Evolutionary conservation across 306 rosid species (phyloP).

Genomic region (Gleditsia sinensis): DNA sequence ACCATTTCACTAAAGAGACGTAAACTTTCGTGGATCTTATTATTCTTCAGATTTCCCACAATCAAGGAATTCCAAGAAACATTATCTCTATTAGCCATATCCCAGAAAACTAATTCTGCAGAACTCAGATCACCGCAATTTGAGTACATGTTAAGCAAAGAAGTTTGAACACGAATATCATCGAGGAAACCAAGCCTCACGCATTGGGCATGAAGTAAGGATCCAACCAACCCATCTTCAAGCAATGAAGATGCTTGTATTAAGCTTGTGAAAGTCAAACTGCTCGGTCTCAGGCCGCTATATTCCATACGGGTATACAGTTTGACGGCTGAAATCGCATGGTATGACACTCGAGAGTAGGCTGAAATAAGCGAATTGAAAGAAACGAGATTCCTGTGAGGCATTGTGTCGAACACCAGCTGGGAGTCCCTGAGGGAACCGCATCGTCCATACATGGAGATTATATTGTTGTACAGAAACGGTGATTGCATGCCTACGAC

Average conservation of each 20-base stretch:
- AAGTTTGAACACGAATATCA: constrained; percentile 66
- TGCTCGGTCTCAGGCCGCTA: constrained; percentile 56
- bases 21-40: constrained; percentile 46
- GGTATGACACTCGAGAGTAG: constrained; percentile 47
- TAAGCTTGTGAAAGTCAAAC: constrained; percentile 69
- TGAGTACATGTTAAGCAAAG: constrained; percentile 78
- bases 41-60: constrained; percentile 61
- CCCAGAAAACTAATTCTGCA: constrained; percentile 54
- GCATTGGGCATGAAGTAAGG: constrained; percentile 64
- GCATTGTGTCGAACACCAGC: constrained; percentile 80
- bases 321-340: constrained; percentile 47
- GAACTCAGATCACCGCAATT: constrained; percentile 61
- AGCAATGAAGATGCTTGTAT: constrained; percentile 61
- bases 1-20: constrained; percentile 49
- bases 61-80: constrained; percentile 85
- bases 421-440: constrained; percentile 53
- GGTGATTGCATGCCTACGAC: constrained; percentile 36
- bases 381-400: constrained; percentile 68
- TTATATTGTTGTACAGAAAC: constrained; percentile 62
- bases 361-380: constrained; percentile 77
- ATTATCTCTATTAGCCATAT: constrained; percentile 57
- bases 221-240: constrained; percentile 58
- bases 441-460: constrained; percentile 71
- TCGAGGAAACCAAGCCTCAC: constrained; percentile 66
- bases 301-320: constrained; percentile 49